These are phyloP conservation scores for Rubus idaeus DNA, from an alignment of 306 rosid species.

Conservation along the genomic window DNA sequence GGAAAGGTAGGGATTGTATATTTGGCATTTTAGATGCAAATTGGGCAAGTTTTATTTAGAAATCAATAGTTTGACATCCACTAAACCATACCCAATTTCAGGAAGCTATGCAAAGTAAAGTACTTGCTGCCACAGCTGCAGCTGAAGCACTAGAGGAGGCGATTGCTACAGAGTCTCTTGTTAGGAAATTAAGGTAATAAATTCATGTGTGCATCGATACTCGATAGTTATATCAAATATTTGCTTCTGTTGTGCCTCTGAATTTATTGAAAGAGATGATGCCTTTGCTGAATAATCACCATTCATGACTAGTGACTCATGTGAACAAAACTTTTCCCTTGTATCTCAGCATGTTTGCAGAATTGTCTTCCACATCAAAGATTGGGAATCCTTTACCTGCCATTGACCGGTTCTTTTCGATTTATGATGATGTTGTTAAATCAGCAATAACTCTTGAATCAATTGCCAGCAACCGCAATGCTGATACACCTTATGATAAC, in stretches of 20 bases:
- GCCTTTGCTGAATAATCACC: neutral
- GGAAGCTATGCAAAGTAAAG: constrained; percentile 89
- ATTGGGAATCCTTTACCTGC: constrained; percentile 79
- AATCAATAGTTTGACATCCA: constrained; percentile 2
- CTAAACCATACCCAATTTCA: constrained; percentile 32
- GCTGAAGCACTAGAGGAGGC: constrained; percentile 94
- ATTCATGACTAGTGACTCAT: neutral
- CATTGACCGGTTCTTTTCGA: constrained; percentile 63
- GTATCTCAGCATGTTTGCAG: constrained; percentile 86
- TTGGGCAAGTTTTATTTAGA: neutral
- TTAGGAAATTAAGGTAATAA: constrained; percentile 76
- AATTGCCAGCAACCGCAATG: constrained; percentile 41
- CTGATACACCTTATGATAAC: constrained; percentile 35
- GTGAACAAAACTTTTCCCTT: neutral
- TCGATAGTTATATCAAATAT: neutral
- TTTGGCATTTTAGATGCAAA: neutral
- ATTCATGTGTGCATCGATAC: neutral
- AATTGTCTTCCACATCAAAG: constrained; percentile 70
- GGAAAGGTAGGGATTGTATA: constrained; percentile 54
- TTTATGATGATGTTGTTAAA: constrained; percentile 62
- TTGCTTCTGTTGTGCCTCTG: neutral
- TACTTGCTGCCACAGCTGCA: constrained; percentile 67
- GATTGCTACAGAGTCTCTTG: constrained; percentile 68
- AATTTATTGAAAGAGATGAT: neutral
- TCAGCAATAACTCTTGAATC: constrained; percentile 47